phyloP scores from a whole-genome alignment of 2,329 filamentous ascomycete genomes.

The Clarireedia monteithiana region DNA sequence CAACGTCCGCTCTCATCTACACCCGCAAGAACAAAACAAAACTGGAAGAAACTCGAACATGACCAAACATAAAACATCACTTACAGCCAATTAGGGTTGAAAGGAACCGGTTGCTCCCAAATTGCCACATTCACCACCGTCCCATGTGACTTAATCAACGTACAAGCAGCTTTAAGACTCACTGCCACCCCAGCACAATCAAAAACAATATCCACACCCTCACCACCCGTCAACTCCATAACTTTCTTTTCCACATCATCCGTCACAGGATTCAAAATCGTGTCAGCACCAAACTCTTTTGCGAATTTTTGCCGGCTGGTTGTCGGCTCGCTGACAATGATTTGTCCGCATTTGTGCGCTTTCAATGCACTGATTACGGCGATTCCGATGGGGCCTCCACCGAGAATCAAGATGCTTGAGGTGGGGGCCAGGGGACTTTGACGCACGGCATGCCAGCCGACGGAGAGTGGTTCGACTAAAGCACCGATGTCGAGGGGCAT shows the following conservation, averaged over 20 bases:
- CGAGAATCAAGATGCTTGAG: constrained; percentile 46
- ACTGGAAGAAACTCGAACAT: neutral
- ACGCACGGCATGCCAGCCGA: constrained; percentile 56
- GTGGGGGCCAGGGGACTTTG: constrained; percentile 38
- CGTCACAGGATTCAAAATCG: constrained; percentile 43
- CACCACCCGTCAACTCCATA: constrained; percentile 38
- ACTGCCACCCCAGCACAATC: constrained; percentile 54
- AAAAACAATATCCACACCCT: constrained; percentile 51
- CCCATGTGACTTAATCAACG: constrained; percentile 43
- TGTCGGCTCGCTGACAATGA: constrained; percentile 51
- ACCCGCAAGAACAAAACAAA: neutral
- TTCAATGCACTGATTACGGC: constrained; percentile 51
- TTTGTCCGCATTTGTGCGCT: constrained; percentile 42
- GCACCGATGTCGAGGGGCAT: constrained; percentile 46
- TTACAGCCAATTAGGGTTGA: constrained; percentile 43
- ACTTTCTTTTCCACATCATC: constrained; percentile 41
- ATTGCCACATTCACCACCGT: constrained; percentile 58
- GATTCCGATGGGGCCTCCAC: constrained; percentile 56
- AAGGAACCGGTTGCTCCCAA: constrained; percentile 48
- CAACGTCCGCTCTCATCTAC: neutral
- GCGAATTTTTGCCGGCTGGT: constrained; percentile 43
- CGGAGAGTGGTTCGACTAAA: constrained; percentile 54
- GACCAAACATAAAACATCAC: neutral
- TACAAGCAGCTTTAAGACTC: constrained; percentile 35
- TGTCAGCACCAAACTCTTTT: constrained; percentile 45